phyloP scores from a whole-genome alignment of 345 rosid genomes.

The Citrus sp. region DNA sequence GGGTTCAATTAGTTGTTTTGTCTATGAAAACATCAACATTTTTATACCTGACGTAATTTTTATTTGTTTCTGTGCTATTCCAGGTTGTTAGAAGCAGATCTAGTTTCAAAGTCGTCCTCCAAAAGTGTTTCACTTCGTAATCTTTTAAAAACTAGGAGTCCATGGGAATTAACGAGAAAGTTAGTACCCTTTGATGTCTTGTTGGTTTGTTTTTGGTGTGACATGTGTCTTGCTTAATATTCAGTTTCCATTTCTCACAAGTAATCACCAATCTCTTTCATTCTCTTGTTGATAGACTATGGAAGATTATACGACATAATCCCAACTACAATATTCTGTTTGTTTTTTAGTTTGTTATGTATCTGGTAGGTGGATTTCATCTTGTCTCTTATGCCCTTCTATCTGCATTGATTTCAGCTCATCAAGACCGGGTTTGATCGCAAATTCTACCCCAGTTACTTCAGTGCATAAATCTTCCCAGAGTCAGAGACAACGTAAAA shows the following conservation, averaged over 20 bases:
- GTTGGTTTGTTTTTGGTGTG: conserved; percentile 9
- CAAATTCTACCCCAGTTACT: conserved; percentile 35
- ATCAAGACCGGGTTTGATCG: conserved; percentile 33
- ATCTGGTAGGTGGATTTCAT: neutral
- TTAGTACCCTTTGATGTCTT: conserved; percentile 33
- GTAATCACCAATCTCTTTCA: neutral
- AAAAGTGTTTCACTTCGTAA: conserved; percentile 13
- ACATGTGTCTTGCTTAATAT: neutral
- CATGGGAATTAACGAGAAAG: conserved; percentile 40
- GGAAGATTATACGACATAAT: neutral
- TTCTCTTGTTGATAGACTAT: neutral
- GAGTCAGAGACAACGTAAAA: conserved; percentile 39
- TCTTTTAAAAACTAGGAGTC: conserved; percentile 33
- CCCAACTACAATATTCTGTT: neutral
- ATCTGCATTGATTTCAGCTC: conserved; percentile 37
- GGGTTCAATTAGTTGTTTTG: neutral
- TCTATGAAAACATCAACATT: neutral
- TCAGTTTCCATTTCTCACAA: neutral
- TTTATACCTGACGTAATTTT: neutral
- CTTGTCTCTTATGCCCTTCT: neutral
- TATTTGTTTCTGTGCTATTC: neutral
- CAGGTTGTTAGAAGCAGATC: conserved; percentile 32
- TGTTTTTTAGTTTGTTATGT: neutral
- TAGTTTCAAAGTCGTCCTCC: conserved; percentile 20
- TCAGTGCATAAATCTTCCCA: conserved; percentile 30